Percentiles rank a stretch among this genome's conserved stretches.
These are phyloP conservation scores for Herpetomonas tarakana DNA, from an alignment of 208 protist species.

Conservation along the genomic window DNA sequence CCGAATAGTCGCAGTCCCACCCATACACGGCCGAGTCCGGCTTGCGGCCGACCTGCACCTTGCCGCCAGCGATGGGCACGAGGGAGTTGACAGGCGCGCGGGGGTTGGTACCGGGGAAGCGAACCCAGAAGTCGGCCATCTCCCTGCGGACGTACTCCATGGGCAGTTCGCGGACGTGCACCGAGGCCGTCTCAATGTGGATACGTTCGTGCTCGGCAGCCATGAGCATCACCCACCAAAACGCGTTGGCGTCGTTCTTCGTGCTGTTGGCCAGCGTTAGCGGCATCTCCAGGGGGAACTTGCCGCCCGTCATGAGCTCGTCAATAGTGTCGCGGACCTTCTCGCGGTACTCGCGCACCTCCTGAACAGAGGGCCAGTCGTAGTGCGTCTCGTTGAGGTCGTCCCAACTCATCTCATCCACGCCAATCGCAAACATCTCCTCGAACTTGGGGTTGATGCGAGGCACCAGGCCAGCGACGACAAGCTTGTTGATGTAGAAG, in stretches of 20 bases:
- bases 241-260: conserved; percentile 67
- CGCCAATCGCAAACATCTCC: conserved; percentile 93
- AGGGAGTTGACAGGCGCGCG: conserved; percentile 75
- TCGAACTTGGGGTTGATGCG: conserved; percentile 88
- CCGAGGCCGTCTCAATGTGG: conserved; percentile 95
- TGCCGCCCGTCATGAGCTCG: conserved; percentile 65
- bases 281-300: conserved; percentile 70
- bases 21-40: conserved; percentile 85
- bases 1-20: conserved; percentile 96
- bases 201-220: conserved; percentile 96
- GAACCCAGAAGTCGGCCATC: conserved; percentile 73
- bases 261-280: conserved; percentile 81
- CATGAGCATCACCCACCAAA: conserved; percentile 94
- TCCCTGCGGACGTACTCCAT: conserved; percentile 59
- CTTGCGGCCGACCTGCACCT: conserved; percentile 68
- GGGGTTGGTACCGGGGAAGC: conserved; percentile 47
- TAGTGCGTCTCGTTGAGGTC: conserved; percentile 90
- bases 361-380: conserved; percentile 81
- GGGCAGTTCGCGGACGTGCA: conserved; percentile 95
- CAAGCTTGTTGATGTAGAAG: conserved; percentile 97
- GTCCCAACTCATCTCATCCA: conserved; percentile 98
- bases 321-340: conserved; percentile 76
- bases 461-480: conserved; percentile 72
- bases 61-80: conserved; percentile 63
- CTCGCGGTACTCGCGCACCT: conserved; percentile 89